Percentiles rank a stretch among this genome's conserved stretches.
phyloP scores from a whole-genome alignment of 495 filamentous ascomycete genomes.

The Penicillium alfredii region DNA sequence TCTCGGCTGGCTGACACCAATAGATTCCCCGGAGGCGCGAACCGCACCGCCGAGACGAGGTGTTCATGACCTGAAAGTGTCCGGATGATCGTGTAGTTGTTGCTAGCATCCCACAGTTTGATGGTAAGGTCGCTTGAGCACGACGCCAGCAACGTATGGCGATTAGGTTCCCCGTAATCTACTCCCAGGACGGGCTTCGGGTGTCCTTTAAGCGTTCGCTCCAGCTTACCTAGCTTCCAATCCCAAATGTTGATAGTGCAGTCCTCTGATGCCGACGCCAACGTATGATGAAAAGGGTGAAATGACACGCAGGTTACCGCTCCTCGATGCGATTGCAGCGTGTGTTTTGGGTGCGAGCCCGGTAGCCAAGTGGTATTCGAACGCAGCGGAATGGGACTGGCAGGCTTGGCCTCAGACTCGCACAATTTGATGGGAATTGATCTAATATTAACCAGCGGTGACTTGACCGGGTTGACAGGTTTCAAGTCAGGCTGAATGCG shows the following conservation, averaged over 20 bases:
- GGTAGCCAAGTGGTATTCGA: constrained; percentile 85
- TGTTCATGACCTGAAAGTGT: constrained; percentile 91
- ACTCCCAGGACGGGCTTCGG: constrained; percentile 80
- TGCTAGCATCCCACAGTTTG: constrained; percentile 88
- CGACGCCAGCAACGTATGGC: constrained; percentile 76
- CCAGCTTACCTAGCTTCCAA: constrained; percentile 88
- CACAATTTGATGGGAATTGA: no score
- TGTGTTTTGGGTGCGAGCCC: constrained; percentile 61
- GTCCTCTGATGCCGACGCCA: constrained; percentile 92
- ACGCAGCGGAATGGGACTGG: no score
- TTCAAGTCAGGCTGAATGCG: constrained; percentile 75
- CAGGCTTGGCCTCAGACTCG: no score
- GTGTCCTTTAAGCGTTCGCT: constrained; percentile 84
- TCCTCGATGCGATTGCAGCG: constrained; percentile 71
- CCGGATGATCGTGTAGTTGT: constrained; percentile 88
- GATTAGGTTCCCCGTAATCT: constrained; percentile 81
- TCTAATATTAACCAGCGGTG: constrained; percentile 77
- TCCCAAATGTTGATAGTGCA: constrained; percentile 94
- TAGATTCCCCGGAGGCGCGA: constrained; percentile 79
- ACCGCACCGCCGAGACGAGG: constrained; percentile 78
- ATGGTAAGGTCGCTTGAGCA: constrained; percentile 86
- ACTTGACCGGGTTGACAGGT: constrained; percentile 65
- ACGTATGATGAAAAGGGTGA: constrained; percentile 79
- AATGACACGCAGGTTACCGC: constrained; percentile 84
- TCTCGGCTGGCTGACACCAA: constrained; percentile 64